Evolutionary conservation across 495 filamentous ascomycete genomes (phyloP).

Genomic region (Hypoxylon lienhwacheense): DNA sequence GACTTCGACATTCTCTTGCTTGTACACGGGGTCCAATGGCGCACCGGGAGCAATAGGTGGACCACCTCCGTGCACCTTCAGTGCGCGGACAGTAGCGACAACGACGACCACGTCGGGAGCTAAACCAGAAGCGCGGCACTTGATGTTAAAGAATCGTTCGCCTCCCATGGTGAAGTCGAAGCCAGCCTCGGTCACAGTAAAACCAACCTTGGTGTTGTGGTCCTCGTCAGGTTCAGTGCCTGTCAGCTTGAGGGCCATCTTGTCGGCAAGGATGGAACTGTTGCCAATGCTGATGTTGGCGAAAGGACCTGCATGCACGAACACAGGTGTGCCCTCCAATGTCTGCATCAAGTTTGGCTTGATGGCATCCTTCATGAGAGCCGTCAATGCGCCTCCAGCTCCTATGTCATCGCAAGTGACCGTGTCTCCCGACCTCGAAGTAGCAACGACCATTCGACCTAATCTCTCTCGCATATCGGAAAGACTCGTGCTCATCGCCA

Average conservation of each 20-base stretch:
- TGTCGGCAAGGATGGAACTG: slow-evolving; percentile 91
- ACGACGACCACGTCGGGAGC: slow-evolving; percentile 91
- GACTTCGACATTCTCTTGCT: slow-evolving; percentile 88
- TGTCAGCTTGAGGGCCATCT: slow-evolving; percentile 90
- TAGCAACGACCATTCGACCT: slow-evolving; percentile 95
- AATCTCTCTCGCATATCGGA: slow-evolving; percentile 91
- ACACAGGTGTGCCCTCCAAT: slow-evolving; percentile 92
- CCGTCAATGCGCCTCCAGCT: slow-evolving; percentile 86
- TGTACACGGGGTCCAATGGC: slow-evolving; percentile 79
- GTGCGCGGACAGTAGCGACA: slow-evolving; percentile 89
- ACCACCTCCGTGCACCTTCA: slow-evolving; percentile 96
- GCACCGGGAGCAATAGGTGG: slow-evolving; percentile 88
- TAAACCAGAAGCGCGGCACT: slow-evolving; percentile 92
- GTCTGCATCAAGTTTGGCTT: slow-evolving; percentile 99
- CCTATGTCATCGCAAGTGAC: slow-evolving; percentile 96
- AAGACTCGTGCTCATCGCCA: slow-evolving; percentile 86
- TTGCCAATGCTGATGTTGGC: slow-evolving; percentile 98
- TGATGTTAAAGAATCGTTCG: slow-evolving; percentile 99
- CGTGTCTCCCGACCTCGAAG: slow-evolving; percentile 79
- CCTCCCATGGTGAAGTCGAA: slow-evolving; percentile 99
- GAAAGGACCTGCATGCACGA: slow-evolving; percentile 96
- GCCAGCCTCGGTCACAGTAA: slow-evolving; percentile 96
- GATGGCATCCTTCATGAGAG: slow-evolving; percentile 96
- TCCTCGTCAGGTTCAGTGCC: slow-evolving; percentile 96
- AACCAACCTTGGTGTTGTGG: slow-evolving; percentile 79